Conservation (phyloP, 176 grass and related monocot genomes). For the Carex cristatella region DNA sequence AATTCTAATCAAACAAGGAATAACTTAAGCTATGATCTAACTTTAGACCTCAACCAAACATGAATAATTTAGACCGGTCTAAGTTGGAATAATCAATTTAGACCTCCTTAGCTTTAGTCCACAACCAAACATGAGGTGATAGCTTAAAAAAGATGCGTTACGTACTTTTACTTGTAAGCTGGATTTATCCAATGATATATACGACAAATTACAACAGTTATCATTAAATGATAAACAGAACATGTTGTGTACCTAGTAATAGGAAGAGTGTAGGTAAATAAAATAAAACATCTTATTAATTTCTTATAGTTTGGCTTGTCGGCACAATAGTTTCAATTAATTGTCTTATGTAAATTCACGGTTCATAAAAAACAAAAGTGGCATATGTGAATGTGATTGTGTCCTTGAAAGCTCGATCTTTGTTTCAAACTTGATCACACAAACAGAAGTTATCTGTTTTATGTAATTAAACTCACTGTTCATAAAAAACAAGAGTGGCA, state of each 20-base stretch:
- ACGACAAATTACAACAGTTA: not conserved
- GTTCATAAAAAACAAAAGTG: conserved; percentile 19
- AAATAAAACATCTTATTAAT: not conserved
- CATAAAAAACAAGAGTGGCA: too few species aligned
- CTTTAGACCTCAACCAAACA: too few species aligned
- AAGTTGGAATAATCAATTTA: too few species aligned
- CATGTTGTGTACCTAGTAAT: not conserved
- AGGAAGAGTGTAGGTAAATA: not conserved
- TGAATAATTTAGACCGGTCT: too few species aligned
- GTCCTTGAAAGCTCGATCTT: not conserved
- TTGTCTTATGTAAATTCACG: conserved; percentile 21
- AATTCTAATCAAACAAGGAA: too few species aligned
- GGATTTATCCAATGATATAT: not conserved
- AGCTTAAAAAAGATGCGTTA: not conserved
- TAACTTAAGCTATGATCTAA: too few species aligned
- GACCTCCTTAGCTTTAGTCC: too few species aligned
- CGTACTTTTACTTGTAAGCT: not conserved
- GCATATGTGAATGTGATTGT: not conserved
- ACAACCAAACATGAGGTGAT: not conserved
- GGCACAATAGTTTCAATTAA: not conserved
- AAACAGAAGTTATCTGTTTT: too few species aligned
- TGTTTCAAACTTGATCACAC: too few species aligned
- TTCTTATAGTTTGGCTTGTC: not conserved
- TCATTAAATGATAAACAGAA: not conserved
- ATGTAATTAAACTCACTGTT: too few species aligned